Conservation (phyloP, 2,329 filamentous ascomycete genomes). For the Epichloe glyceriae region DNA sequence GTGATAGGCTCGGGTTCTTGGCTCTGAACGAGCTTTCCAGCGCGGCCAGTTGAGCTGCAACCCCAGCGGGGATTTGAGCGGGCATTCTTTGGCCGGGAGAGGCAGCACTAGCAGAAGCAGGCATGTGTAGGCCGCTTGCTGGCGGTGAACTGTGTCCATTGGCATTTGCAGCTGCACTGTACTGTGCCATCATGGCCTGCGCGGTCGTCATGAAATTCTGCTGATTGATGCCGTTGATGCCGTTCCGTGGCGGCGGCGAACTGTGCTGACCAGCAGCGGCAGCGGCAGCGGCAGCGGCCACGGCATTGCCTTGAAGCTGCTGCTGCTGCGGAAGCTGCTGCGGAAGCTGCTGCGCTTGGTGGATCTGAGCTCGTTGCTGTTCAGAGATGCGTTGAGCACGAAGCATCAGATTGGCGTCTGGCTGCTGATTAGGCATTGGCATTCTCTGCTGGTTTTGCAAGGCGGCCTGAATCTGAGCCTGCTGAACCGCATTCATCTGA, state of each 20-base stretch:
- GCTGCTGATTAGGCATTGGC: constrained; percentile 29
- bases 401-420: constrained; percentile 44
- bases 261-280: constrained; percentile 25
- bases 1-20: constrained; percentile 37
- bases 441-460: constrained; percentile 45
- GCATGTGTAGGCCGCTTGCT: constrained; percentile 33
- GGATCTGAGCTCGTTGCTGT: constrained; percentile 44
- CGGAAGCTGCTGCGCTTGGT: constrained; percentile 25
- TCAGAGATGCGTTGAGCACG: constrained; percentile 56
- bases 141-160: constrained; percentile 32
- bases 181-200: constrained; percentile 39
- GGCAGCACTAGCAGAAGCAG: constrained; percentile 26
- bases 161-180: constrained; percentile 27
- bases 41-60: constrained; percentile 35
- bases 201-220: constrained; percentile 40
- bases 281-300: constrained; percentile 19
- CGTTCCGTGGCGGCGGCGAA: constrained; percentile 31
- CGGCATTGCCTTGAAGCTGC: constrained; percentile 17
- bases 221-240: constrained; percentile 33
- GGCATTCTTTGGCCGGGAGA: constrained; percentile 30
- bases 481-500: constrained; percentile 52
- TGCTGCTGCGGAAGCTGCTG: constrained; percentile 22
- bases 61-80: constrained; percentile 31
- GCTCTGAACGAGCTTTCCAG: constrained; percentile 39
- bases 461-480: constrained; percentile 52